Conservation (phyloP, 2,329 filamentous ascomycete genomes). For the Penicillium sp. region DNA sequence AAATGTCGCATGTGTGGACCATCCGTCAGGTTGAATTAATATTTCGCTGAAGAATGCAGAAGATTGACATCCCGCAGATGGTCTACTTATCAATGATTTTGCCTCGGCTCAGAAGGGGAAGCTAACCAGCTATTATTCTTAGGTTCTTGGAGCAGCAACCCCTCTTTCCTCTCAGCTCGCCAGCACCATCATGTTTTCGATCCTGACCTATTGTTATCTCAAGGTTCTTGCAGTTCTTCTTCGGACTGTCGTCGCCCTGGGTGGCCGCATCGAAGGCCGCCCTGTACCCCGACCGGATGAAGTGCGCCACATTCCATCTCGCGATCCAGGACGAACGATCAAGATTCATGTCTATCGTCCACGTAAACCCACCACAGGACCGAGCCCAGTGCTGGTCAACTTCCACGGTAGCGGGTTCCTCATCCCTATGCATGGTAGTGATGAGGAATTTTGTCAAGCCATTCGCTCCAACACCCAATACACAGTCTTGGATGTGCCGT, state of each 20-base stretch:
- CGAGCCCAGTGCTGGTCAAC: constrained; percentile 39
- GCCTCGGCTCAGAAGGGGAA: not conserved
- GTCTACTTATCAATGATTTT: not conserved
- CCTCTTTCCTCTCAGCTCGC: not conserved
- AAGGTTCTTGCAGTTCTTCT: constrained; percentile 26
- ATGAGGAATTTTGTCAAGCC: constrained; percentile 37
- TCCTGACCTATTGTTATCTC: constrained; percentile 29
- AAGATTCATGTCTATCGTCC: constrained; percentile 38
- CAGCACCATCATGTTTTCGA: constrained; percentile 22
- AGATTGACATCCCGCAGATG: not conserved
- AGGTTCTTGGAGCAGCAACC: not conserved
- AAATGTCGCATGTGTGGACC: not conserved
- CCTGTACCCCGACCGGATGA: constrained; percentile 27
- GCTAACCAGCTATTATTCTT: not conserved
- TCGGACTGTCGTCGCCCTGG: constrained; percentile 18
- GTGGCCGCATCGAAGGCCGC: not conserved
- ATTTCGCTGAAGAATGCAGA: not conserved
- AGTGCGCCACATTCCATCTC: constrained; percentile 35
- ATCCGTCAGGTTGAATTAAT: not conserved
- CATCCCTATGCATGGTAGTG: constrained; percentile 36
- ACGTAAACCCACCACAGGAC: constrained; percentile 14
- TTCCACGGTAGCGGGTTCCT: constrained; percentile 43
- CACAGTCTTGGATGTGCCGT: constrained; percentile 45
- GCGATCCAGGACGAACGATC: constrained; percentile 35
- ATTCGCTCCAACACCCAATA: constrained; percentile 33